Percentiles rank a stretch among this genome's conserved stretches.
phyloP scores from a whole-genome alignment of 106 monocot genomes.

The Chionographis japonica region DNA sequence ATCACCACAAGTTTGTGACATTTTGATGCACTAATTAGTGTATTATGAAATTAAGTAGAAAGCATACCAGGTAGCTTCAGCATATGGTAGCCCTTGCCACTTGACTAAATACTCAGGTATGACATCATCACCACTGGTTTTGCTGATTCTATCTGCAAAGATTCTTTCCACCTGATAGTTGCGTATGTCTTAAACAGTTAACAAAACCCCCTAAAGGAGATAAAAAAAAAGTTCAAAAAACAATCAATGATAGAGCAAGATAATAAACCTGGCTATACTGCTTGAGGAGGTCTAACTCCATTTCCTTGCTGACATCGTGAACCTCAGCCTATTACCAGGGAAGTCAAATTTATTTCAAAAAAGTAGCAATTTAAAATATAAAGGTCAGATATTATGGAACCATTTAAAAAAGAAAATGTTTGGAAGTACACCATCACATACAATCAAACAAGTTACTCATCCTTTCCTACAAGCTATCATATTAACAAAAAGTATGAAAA shows the following conservation, averaged over 20 bases:
- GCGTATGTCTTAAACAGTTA: background rate
- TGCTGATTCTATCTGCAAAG: conserved; percentile 85
- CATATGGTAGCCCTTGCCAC: conserved; percentile 99
- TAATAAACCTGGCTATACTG: conserved; percentile 90
- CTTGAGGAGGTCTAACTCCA: conserved; percentile 93
- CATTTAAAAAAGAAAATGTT: no score
- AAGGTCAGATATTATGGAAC: no score
- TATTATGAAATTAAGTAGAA: background rate
- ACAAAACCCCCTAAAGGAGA: conserved; percentile 10
- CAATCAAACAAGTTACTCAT: no score
- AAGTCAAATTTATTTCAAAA: conserved; percentile 1
- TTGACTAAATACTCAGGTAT: conserved; percentile 92
- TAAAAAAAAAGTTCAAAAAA: background rate
- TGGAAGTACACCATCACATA: no score
- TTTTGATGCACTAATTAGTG: no score
- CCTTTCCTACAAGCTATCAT: no score
- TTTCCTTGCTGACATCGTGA: conserved; percentile 98
- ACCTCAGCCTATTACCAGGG: conserved; percentile 74
- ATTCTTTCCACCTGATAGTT: conserved; percentile 87
- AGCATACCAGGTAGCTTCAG: conserved; percentile 94
- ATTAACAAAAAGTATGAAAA: no score
- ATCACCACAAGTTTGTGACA: no score
- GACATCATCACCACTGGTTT: conserved; percentile 69
- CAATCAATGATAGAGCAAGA: conserved; percentile 3
- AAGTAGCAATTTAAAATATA: no score